Percentiles rank a stretch among this genome's conserved stretches.
Conservation (phyloP, 495 filamentous ascomycete species). For the Penicillium riverlandense region DNA sequence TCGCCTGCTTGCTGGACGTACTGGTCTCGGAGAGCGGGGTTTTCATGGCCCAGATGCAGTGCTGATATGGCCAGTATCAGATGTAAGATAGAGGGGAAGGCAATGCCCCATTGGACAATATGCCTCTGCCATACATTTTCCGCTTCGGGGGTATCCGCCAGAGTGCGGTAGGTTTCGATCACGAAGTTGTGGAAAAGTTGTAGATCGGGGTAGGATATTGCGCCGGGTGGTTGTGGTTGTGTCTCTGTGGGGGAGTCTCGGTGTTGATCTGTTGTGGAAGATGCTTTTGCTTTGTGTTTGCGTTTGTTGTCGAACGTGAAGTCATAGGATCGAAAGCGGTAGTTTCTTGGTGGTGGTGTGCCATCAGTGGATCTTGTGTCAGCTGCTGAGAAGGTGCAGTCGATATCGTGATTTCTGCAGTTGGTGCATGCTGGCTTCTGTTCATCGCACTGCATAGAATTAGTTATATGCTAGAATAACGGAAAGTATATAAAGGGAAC, state of each 20-base stretch:
- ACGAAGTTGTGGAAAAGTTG: conserved; percentile 33
- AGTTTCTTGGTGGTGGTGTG: not conserved
- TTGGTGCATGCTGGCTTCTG: conserved; percentile 23
- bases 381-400: conserved; percentile 17
- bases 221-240: not conserved
- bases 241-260: not conserved
- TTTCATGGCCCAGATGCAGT: conserved; percentile 32
- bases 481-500: not conserved
- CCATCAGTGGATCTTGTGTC: conserved; percentile 3
- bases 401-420: conserved; percentile 19
- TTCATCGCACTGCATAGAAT: conserved; percentile 28
- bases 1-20: conserved; percentile 32
- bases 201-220: conserved; percentile 25
- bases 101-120: conserved; percentile 33
- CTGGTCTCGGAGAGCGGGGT: conserved; percentile 17
- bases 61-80: conserved; percentile 38
- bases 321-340: not conserved
- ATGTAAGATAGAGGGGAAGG: conserved; percentile 38
- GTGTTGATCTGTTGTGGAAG: not conserved
- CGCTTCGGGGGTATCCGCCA: conserved; percentile 14
- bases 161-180: conserved; percentile 24
- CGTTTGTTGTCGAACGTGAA: not conserved
- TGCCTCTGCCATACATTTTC: conserved; percentile 30
- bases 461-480: not conserved
- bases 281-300: not conserved